These are phyloP conservation scores for Pilaira anomala DNA, from an alignment of 192 early-diverging fungal genomes.

Conservation along the genomic window DNA sequence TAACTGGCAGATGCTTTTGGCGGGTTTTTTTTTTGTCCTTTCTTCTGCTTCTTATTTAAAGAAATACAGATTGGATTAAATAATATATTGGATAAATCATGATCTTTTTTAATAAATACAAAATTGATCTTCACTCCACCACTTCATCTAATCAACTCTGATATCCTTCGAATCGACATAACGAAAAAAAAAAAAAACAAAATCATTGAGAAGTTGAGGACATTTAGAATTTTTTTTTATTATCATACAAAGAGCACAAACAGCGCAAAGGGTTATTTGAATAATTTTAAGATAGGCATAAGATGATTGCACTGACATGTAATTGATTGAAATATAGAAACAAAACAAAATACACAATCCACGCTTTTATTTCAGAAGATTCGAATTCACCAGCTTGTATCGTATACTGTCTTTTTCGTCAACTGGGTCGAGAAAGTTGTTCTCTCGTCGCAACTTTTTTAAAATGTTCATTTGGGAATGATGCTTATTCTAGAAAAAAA, in stretches of 20 bases:
- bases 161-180: constrained; percentile 11
- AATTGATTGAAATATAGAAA: constrained; percentile 14
- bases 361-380: constrained; percentile 15
- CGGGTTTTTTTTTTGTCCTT: not conserved
- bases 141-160: constrained; percentile 3
- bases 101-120: constrained; percentile 12
- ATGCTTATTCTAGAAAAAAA: constrained; percentile 7
- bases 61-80: constrained; percentile 11
- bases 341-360: constrained; percentile 13
- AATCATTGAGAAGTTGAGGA: constrained; percentile 9
- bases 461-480: not conserved
- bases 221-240: constrained; percentile 5
- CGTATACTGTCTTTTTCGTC: constrained; percentile 11
- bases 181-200: constrained; percentile 9
- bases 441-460: constrained; percentile 13
- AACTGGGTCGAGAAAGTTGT: constrained; percentile 10
- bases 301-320: constrained; percentile 13
- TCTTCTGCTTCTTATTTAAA: constrained; percentile 5
- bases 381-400: constrained; percentile 14
- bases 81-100: constrained; percentile 8
- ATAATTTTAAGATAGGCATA: constrained; percentile 1
- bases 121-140: constrained; percentile 10
- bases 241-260: constrained; percentile 9
- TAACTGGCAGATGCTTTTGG: not conserved
- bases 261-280: constrained; percentile 6